Base-by-base conservation (phyloP, 23 red algal species). In the Chondrus crispus region DNA sequence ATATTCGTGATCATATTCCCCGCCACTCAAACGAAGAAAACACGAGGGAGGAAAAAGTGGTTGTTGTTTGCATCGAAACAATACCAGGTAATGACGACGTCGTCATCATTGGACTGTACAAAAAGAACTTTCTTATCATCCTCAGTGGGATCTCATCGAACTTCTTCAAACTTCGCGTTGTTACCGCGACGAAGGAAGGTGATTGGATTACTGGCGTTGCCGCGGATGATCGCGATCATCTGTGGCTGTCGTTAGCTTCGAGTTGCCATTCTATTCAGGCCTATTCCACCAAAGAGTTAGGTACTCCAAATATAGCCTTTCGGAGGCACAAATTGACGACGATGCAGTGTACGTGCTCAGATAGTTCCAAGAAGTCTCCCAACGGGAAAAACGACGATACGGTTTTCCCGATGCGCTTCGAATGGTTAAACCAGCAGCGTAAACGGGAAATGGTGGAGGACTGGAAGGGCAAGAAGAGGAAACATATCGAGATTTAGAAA, bases 381-480 rank as follows among this genome's bases (percentile, higher is more conserved):
- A 24, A 71, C 36, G 44, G 12, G 20, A 48, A n/a, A 3, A 28
- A 13, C 33, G 30, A 77, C 22, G 72, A 28, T 9, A 12, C 33
- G 30, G 30, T 18, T 26, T 42, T 50, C 30, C 10, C 52, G 72
- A 26, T 77, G 39, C 72, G 42, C 35, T 77, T 77, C 35, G 42
- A 77, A 16, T 77, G 72, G 72, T 6, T 77, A 26, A 47, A 42
- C 26, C 7, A 47, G 30, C 72, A 77, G 40, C 7, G 40, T 42
- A 77, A 77, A 47, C 47, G 52, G 30, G 38, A 77, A 40, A 77
- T 77, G 72, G 35, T 77, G 20, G 26, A 43, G 12, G 52, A 77
- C 26, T 77, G 72, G 72, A 77, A 77, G 52, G 72, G 72, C 44
- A 77, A 77, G 30, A 77, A 77, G 72, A 77, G 72, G 32, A 42